Evolutionary conservation across 2,329 filamentous ascomycete species (phyloP).

Genomic region (Colletotrichum shisoi): DNA sequence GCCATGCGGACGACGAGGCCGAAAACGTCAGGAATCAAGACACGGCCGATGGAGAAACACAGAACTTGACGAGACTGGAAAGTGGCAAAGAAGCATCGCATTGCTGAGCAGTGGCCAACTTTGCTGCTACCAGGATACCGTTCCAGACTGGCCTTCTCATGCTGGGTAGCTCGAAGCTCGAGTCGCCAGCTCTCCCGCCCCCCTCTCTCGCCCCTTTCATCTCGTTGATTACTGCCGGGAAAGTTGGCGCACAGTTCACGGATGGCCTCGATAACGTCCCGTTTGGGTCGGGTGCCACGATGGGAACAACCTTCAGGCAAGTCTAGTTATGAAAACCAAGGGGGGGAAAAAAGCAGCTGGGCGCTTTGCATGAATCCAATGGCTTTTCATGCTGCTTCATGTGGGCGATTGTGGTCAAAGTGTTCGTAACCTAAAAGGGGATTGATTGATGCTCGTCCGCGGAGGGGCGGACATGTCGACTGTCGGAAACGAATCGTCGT

Average conservation of each 20-base stretch:
- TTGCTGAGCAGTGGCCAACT: neutral
- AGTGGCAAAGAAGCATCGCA: neutral
- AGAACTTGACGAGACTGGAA: neutral
- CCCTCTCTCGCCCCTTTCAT: neutral
- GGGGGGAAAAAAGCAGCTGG: neutral
- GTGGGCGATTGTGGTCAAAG: neutral
- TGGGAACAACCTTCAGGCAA: neutral
- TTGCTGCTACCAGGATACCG: neutral
- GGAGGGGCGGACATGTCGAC: neutral
- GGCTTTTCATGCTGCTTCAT: neutral
- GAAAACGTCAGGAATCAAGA: neutral
- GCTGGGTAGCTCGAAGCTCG: neutral
- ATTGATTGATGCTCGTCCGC: neutral
- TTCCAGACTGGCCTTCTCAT: neutral
- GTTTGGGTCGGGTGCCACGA: neutral
- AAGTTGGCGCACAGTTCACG: neutral
- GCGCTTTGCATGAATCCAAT: neutral
- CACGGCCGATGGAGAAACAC: neutral
- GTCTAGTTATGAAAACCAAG: neutral
- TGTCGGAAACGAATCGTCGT: neutral
- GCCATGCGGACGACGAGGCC: neutral
- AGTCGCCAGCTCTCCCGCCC: neutral
- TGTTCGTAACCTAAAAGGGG: constrained; percentile 3
- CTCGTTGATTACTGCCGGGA: neutral
- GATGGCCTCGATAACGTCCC: neutral